phyloP scores from a whole-genome alignment of 208 protist species.

The Jaenimonas drosophilae region DNA sequence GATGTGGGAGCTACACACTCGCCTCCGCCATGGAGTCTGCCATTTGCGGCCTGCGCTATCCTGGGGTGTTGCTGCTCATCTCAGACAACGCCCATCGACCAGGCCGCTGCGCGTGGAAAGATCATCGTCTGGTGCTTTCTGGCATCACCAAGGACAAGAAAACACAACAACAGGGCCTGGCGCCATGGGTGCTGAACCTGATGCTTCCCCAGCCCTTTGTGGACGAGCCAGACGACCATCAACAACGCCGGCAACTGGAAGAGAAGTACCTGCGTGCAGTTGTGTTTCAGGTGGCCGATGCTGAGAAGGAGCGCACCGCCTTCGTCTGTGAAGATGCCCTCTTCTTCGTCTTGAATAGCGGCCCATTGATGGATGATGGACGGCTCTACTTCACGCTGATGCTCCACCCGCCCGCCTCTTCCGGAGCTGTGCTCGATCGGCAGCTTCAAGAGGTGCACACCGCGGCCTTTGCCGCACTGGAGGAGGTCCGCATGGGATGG shows the following conservation, averaged over 20 bases:
- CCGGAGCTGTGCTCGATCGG: not conserved
- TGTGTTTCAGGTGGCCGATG: constrained; percentile 43
- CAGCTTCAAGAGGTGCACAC: constrained; percentile 11
- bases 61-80: constrained; percentile 41
- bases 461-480: constrained; percentile 35
- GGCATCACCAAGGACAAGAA: constrained; percentile 13
- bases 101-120: constrained; percentile 36
- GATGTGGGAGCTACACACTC: constrained; percentile 30
- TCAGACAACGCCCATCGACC: constrained; percentile 56
- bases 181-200: constrained; percentile 68
- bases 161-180: constrained; percentile 21
- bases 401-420: constrained; percentile 12
- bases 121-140: constrained; percentile 28
- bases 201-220: constrained; percentile 44
- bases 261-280: constrained; percentile 26
- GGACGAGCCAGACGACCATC: constrained; percentile 9
- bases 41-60: constrained; percentile 13
- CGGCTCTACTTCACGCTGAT: constrained; percentile 65
- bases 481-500: constrained; percentile 42
- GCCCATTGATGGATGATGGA: constrained; percentile 44
- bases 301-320: constrained; percentile 8
- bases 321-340: constrained; percentile 30
- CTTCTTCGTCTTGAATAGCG: constrained; percentile 50
- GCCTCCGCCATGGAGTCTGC: constrained; percentile 21
- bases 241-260: constrained; percentile 21